A percentile compares a stretch with the other conserved stretches of the same genome.
These are phyloP conservation scores for Ceriops zippeliana DNA, from an alignment of 345 rosid species.

Conservation along the genomic window DNA sequence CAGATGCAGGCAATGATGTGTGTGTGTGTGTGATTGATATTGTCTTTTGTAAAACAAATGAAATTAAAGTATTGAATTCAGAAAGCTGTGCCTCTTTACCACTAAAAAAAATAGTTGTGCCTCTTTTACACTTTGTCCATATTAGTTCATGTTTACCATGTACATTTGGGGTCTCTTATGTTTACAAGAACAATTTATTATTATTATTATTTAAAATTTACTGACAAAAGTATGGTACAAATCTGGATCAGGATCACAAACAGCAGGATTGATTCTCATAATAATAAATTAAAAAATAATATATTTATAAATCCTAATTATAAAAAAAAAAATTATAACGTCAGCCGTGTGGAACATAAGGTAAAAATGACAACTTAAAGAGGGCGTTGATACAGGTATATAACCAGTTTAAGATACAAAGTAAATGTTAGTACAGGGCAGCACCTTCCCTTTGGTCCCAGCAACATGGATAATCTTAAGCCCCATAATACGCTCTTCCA, in stretches of 20 bases:
- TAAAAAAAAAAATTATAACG: too few species aligned
- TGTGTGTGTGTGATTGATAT: not conserved
- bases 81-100: not conserved
- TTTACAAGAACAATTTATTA: not conserved
- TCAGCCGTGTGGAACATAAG: not conserved
- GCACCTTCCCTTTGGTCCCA: slow-evolving; percentile 94
- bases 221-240: too few species aligned
- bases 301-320: too few species aligned
- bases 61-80: not conserved
- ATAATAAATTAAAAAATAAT: too few species aligned
- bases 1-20: not conserved
- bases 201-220: not conserved
- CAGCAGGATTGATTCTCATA: too few species aligned
- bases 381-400: slow-evolving; percentile 2
- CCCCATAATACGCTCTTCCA: slow-evolving; percentile 53
- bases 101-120: not conserved
- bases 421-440: slow-evolving; percentile 3
- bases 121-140: not conserved
- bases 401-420: not conserved
- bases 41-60: not conserved
- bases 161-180: too few species aligned
- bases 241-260: too few species aligned
- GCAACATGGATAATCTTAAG: slow-evolving; percentile 84
- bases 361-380: not conserved
- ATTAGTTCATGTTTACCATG: too few species aligned